Percentiles rank a stretch among this genome's conserved stretches.
Evolutionary conservation across 441 rosid species (phyloP).

Genomic region (Erodium chrysanthum): DNA sequence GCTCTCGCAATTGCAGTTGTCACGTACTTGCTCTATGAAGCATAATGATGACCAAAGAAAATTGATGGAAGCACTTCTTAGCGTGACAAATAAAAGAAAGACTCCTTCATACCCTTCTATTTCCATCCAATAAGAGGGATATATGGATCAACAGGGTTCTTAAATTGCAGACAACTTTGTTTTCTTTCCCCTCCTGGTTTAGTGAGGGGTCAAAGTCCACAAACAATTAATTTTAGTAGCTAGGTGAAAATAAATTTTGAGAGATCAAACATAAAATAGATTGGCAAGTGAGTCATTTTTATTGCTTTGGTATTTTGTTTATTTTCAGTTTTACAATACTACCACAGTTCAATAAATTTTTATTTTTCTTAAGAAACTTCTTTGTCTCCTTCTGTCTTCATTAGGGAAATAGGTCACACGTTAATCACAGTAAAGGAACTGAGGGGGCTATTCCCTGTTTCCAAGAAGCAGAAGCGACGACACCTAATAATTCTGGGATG

Average conservation of each 20-base stretch:
- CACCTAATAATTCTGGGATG: constrained; percentile 33
- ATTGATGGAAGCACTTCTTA: background rate
- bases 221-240: background rate
- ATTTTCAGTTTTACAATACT: background rate
- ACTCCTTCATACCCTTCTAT: background rate
- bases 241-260: background rate
- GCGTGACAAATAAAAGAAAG: background rate
- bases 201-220: background rate
- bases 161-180: background rate
- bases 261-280: background rate
- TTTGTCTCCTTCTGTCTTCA: constrained; percentile 5
- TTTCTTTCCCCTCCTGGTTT: background rate
- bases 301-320: background rate
- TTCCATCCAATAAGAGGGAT: background rate
- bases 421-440: constrained; percentile 37
- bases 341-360: background rate
- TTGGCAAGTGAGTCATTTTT: background rate
- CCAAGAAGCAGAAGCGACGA: constrained; percentile 37
- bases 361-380: constrained; percentile 4
- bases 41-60: background rate
- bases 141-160: background rate
- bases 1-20: background rate
- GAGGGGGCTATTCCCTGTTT: constrained; percentile 32
- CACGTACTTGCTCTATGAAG: background rate
- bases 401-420: constrained; percentile 55